phyloP scores from a whole-genome alignment of 139 green algal species.

The Tetradesmus lagerheimii region DNA sequence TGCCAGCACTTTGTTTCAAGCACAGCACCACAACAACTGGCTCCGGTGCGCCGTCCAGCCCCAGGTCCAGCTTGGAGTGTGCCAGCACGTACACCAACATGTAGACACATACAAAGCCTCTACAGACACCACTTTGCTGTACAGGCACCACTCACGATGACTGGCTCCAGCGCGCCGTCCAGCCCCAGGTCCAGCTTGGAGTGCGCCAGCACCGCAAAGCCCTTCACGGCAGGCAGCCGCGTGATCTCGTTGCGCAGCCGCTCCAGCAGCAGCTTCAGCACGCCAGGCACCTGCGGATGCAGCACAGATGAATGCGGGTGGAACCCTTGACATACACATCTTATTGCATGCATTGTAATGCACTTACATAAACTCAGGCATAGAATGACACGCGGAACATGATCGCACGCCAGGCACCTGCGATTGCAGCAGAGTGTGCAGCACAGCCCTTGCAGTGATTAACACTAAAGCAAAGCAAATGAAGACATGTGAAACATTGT shows the following conservation, averaged over 20 bases:
- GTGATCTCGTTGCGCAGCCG: slow-evolving; percentile 94
- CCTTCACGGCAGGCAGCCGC: slow-evolving; percentile 87
- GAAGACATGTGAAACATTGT: no score
- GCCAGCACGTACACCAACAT: slow-evolving; percentile 63
- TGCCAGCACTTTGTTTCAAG: neutral
- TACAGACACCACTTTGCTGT: neutral
- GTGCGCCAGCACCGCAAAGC: slow-evolving; percentile 76
- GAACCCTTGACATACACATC: no score
- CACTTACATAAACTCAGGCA: no score
- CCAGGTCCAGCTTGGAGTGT: slow-evolving; percentile 68
- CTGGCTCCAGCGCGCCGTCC: slow-evolving; percentile 43
- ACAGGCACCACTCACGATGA: slow-evolving; percentile 41
- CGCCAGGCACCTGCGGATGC: slow-evolving; percentile 7
- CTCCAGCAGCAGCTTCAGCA: slow-evolving; percentile 87
- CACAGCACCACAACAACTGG: slow-evolving; percentile 20
- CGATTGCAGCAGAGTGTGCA: no score
- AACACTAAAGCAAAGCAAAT: no score
- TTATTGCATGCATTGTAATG: no score
- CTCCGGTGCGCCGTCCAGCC: slow-evolving; percentile 52
- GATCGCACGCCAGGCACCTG: no score
- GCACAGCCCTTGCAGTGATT: no score
- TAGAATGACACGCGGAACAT: no score
- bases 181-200: slow-evolving; percentile 73
- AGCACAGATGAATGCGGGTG: no score
- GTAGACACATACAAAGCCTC: no score